These are phyloP conservation scores for Umbellularia californica DNA, from an alignment of 164 flowering plant species.

Conservation along the genomic window DNA sequence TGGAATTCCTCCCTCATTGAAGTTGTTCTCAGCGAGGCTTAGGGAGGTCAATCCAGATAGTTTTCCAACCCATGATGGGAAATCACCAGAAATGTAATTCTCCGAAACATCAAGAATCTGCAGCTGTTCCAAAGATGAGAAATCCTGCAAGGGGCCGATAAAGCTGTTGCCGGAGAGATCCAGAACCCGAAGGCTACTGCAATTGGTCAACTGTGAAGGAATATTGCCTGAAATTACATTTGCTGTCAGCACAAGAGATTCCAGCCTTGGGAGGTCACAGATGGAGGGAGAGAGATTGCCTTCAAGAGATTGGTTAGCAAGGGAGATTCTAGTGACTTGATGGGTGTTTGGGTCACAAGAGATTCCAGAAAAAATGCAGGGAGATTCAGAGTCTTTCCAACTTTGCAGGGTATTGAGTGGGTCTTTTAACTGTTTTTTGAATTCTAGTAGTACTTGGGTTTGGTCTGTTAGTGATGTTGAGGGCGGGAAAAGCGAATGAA, in stretches of 20 bases:
- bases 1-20: constrained; percentile 55
- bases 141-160: constrained; percentile 36
- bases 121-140: constrained; percentile 50
- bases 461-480: constrained; percentile 24
- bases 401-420: constrained; percentile 45
- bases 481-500: constrained; percentile 7
- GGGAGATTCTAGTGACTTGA: constrained; percentile 42
- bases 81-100: constrained; percentile 59
- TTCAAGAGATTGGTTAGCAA: constrained; percentile 49
- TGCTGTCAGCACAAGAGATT: constrained; percentile 33
- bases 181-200: constrained; percentile 45
- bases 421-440: constrained; percentile 60
- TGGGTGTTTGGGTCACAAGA: constrained; percentile 48
- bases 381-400: constrained; percentile 58
- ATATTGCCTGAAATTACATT: constrained; percentile 53
- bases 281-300: constrained; percentile 63
- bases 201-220: constrained; percentile 35
- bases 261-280: constrained; percentile 34
- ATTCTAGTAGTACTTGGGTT: constrained; percentile 49
- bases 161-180: constrained; percentile 52
- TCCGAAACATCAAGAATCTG: constrained; percentile 51
- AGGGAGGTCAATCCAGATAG: constrained; percentile 41
- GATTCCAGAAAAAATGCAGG: constrained; percentile 61
- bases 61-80: constrained; percentile 73
- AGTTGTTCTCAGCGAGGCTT: constrained; percentile 47